Evolutionary conservation across 331 rosid species (phyloP).

Genomic region (Stylosanthes scabra): DNA sequence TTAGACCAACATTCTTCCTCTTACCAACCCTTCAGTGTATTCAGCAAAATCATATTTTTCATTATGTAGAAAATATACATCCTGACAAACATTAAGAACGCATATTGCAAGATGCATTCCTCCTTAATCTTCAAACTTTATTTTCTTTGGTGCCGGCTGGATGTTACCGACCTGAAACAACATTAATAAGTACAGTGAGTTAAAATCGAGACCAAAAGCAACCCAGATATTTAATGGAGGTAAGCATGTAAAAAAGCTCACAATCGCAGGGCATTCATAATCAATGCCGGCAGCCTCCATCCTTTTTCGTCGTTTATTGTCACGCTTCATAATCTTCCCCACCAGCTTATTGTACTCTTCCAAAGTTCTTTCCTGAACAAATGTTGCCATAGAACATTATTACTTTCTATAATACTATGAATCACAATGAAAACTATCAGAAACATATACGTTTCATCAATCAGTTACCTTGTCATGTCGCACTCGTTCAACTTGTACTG

Average conservation of each 20-base stretch:
- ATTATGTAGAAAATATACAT: neutral
- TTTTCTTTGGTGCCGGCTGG: constrained; percentile 83
- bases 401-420: neutral
- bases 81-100: neutral
- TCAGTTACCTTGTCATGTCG: constrained; percentile 71
- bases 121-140: constrained; percentile 61
- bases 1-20: constrained; percentile 12
- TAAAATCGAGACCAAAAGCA: constrained; percentile 1
- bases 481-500: constrained; percentile 65
- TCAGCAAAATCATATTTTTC: constrained; percentile 18
- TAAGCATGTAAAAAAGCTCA: constrained; percentile 45
- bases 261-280: constrained; percentile 88
- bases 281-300: constrained; percentile 91
- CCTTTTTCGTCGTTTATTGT: constrained; percentile 61
- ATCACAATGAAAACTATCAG: neutral
- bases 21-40: neutral
- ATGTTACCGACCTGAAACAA: constrained; percentile 65
- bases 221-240: neutral
- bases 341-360: constrained; percentile 73
- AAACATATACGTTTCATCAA: neutral
- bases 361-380: constrained; percentile 73
- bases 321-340: constrained; percentile 63
- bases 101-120: constrained; percentile 1
- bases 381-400: constrained; percentile 12
- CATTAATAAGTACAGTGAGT: constrained; percentile 16